A percentile compares a stretch with the other conserved stretches of the same genome.
Conservation (phyloP, 2,329 filamentous ascomycete species). For the Aspergillus niger region DNA sequence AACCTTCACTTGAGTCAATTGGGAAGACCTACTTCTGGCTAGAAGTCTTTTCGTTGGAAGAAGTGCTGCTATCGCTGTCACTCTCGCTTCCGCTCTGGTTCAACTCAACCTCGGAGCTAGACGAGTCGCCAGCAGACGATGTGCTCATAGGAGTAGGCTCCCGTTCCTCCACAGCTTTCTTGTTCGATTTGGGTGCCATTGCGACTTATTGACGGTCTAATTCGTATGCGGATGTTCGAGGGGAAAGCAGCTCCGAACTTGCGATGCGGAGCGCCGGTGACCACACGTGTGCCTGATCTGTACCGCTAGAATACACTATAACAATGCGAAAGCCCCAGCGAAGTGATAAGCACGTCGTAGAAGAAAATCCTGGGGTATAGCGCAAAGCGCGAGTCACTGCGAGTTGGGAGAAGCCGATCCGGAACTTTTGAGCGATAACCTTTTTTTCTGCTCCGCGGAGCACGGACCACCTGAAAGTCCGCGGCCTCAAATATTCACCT, state of each 20-base stretch:
- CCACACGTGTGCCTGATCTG: not conserved
- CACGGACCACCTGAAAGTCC: slow-evolving; percentile 42
- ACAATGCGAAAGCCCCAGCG: not conserved
- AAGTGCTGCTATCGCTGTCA: slow-evolving; percentile 16
- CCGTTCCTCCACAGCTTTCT: slow-evolving; percentile 21
- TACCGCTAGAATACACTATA: not conserved
- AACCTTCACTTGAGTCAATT: not conserved
- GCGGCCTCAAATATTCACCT: slow-evolving; percentile 30
- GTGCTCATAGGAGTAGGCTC: slow-evolving; percentile 18
- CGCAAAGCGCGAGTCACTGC: not conserved
- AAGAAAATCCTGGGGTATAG: not conserved
- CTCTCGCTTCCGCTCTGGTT: slow-evolving; percentile 16
- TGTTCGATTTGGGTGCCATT: slow-evolving; percentile 31
- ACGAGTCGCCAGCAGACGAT: slow-evolving; percentile 15
- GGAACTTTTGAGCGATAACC: slow-evolving; percentile 25
- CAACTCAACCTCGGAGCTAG: slow-evolving; percentile 12
- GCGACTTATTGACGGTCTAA: not conserved
- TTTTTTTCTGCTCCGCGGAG: slow-evolving; percentile 45
- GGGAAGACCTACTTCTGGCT: not conserved
- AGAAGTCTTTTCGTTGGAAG: not conserved
- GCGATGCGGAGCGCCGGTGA: slow-evolving; percentile 15
- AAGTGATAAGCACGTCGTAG: not conserved
- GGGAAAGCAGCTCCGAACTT: not conserved
- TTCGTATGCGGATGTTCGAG: not conserved
- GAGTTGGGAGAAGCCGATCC: slow-evolving; percentile 15